Percentiles rank a stretch among this genome's conserved stretches.
Evolutionary conservation across 2,329 filamentous ascomycete species (phyloP).

Genomic region (Domatiomyces globalis): DNA sequence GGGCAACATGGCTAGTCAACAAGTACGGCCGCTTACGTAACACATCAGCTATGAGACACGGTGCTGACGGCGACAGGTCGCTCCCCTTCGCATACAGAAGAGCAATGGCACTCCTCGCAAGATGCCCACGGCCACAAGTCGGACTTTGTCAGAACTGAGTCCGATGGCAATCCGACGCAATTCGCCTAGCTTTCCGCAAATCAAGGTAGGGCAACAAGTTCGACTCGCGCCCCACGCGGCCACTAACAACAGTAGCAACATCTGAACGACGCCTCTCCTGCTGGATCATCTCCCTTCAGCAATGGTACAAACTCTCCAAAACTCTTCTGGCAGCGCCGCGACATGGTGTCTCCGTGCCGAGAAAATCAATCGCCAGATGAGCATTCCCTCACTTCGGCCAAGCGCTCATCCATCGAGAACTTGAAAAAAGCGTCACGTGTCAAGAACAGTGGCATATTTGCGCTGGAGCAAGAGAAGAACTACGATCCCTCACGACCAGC

Average conservation of each 20-base stretch:
- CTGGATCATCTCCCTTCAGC: constrained; percentile 63
- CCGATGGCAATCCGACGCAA: constrained; percentile 76
- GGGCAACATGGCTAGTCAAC: neutral
- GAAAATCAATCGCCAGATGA: constrained; percentile 56
- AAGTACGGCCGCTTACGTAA: neutral
- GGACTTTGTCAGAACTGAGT: constrained; percentile 78
- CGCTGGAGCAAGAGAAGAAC: constrained; percentile 78
- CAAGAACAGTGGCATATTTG: constrained; percentile 96
- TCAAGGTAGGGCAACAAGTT: constrained; percentile 44
- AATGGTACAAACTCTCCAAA: constrained; percentile 52
- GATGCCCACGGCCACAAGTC: constrained; percentile 44
- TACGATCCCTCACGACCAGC: constrained; percentile 73
- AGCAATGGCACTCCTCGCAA: constrained; percentile 44
- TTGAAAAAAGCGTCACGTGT: constrained; percentile 88
- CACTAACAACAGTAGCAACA: neutral
- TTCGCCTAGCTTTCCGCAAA: constrained; percentile 78
- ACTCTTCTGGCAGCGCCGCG: constrained; percentile 74
- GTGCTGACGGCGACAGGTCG: constrained; percentile 15
- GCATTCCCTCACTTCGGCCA: constrained; percentile 53
- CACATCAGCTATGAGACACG: neutral
- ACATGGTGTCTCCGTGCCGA: constrained; percentile 52
- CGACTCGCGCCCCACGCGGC: constrained; percentile 1
- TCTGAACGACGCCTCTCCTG: constrained; percentile 48
- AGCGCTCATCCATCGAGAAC: constrained; percentile 86
- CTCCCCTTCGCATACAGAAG: constrained; percentile 23